phyloP scores from a whole-genome alignment of 2,329 filamentous ascomycete species.

The Teratosphaeria pseudoeucalypti region DNA sequence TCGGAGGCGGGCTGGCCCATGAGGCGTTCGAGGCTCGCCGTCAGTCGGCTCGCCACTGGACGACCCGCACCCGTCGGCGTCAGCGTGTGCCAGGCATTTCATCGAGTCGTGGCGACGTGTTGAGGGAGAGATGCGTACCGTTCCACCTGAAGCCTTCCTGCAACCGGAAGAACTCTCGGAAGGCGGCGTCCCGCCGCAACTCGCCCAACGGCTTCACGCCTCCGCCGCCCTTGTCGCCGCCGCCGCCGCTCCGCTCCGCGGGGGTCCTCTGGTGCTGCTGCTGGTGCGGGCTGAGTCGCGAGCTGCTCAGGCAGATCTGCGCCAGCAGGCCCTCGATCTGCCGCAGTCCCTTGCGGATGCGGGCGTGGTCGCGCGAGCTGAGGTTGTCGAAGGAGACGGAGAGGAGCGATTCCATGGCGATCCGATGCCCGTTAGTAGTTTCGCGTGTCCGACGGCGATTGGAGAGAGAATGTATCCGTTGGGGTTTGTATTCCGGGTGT shows the following conservation, averaged over 20 bases:
- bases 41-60: conserved; percentile 67
- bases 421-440: neutral
- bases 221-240: conserved; percentile 10
- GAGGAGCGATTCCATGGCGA: conserved; percentile 74
- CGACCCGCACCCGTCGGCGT: neutral
- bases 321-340: conserved; percentile 91
- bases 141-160: conserved; percentile 99
- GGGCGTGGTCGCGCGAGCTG: conserved; percentile 78
- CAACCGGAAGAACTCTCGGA: conserved; percentile 89
- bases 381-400: conserved; percentile 94
- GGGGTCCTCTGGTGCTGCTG: conserved; percentile 34
- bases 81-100: too few relatives aligned
- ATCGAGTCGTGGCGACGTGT: too few relatives aligned
- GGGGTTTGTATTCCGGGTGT: neutral
- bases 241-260: conserved; percentile 12
- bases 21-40: conserved; percentile 75
- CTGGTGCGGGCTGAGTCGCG: conserved; percentile 20
- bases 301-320: conserved; percentile 75
- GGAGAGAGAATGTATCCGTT: neutral
- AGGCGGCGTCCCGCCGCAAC: conserved; percentile 72
- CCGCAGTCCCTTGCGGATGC: conserved; percentile 85
- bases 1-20: conserved; percentile 72
- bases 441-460: neutral
- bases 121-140: conserved; percentile 31
- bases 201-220: conserved; percentile 53